phyloP scores from a whole-genome alignment of 148 eudicot species.

The Amaranthus cruentus region DNA sequence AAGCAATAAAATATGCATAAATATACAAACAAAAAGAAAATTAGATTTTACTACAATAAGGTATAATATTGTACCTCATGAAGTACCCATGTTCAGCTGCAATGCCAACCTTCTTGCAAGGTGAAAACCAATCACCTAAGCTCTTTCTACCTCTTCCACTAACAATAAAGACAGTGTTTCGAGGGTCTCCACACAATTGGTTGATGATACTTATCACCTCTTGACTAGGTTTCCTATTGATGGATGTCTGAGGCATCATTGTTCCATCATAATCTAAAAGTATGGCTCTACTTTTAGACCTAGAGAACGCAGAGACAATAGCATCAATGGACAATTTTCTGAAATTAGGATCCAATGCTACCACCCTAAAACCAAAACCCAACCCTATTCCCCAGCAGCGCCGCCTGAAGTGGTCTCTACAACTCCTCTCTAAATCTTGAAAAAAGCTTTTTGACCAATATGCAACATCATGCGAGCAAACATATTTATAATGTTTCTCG shows the following conservation, averaged over 20 bases:
- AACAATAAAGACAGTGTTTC: constrained; percentile 37
- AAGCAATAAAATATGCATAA: not conserved
- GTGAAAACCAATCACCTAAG: constrained; percentile 38
- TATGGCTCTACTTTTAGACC: constrained; percentile 34
- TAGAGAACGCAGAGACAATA: constrained; percentile 32
- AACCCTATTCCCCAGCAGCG: constrained; percentile 40
- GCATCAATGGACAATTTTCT: constrained; percentile 34
- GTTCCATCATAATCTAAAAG: constrained; percentile 42
- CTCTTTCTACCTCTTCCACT: constrained; percentile 35
- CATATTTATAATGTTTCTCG: constrained; percentile 34
- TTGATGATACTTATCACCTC: constrained; percentile 29
- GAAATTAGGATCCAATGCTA: constrained; percentile 36
- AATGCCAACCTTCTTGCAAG: constrained; percentile 39
- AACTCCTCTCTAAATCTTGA: constrained; percentile 35
- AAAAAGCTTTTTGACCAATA: constrained; percentile 34
- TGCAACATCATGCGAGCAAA: constrained; percentile 35
- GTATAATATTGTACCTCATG: constrained; percentile 27
- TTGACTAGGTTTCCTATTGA: constrained; percentile 32
- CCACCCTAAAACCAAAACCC: constrained; percentile 42
- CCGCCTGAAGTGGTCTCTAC: constrained; percentile 33
- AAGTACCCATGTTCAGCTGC: constrained; percentile 49
- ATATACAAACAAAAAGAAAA: not conserved
- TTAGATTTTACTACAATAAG: not conserved
- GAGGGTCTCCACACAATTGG: constrained; percentile 24
- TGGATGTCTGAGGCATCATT: constrained; percentile 35